Evolutionary conservation across 139 green algal species (phyloP), one percentile per base, ranked within the genome.

Genomic region (Dunaliella primolecta): DNA sequence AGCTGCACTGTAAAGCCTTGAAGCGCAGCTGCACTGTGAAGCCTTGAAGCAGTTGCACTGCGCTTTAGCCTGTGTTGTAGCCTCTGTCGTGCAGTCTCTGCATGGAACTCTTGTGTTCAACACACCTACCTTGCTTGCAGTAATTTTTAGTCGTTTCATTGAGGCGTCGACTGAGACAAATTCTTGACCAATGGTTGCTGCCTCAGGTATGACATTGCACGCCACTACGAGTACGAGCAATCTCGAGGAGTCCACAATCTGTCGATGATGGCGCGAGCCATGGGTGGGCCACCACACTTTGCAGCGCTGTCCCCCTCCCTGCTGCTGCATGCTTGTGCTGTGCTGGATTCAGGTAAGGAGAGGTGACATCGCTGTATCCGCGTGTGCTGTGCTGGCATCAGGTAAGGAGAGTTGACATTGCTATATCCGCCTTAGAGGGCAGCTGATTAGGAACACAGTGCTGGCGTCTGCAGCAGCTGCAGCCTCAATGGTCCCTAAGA

Each of bases 221-320:
- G 93, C 82, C 95, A 98, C 82, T 97, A 94, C 75, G 88, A 92
- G 78, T 98, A 96, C 36, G 95, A 98, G 84, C 82, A 87, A 34
- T 64, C 35, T 0, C 84, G 94, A 0, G 92, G 88, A 21, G 94
- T 98, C 36, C 89, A 95, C 77, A 83, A 93, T 78, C 86, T 97
- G 74, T 94, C 87, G 24, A 97, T 94, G 30, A 98, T 98, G 95
- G 90, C 93, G 84, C 87, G 95, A 0, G 95, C 95, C 0, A 87
- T 95, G 84, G 94, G 92, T 2, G 95, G 94, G 15, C 74, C 33
- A 2, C 29, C 87, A 0, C 55, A 75, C 27, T 97, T 98, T 85
- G 81, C 85, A 1, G 57, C 84, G 0, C 88, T 93, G 27, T 98
- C 95, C 1, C 95, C 95, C 0, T 84, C 89, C 1, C 84, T 92